Evolutionary conservation across 257 asterid genomes (phyloP), one percentile per base, ranked within the genome.

Genomic region (Scutellaria barbata): DNA sequence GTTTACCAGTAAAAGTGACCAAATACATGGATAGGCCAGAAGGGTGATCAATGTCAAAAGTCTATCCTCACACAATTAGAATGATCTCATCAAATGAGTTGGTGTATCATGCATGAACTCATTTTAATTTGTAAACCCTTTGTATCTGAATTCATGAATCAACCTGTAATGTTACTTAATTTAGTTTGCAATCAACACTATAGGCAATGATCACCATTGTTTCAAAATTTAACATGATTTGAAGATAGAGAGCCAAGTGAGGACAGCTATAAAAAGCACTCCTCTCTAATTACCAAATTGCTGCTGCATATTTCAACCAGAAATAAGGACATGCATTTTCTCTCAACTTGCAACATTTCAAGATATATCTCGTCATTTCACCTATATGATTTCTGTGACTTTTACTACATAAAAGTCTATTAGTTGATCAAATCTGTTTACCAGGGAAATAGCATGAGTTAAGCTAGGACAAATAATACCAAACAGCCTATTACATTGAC

Each of bases 381-480:
- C 77, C 13, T 33, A 14, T 40, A 42, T 60, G 63, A 43, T 59
- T 74, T n/a, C 55, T 50, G 18, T 48, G 40, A 10, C 42, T 37
- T 14, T 20, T 12, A 35, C 42, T 12, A 40, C 51, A 12, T 7
- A 4, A 56, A 16, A 25, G n/a, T 12, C 4, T 37, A 13, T 30
- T 37, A 61, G 25, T 56, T 8, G 30, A 69, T 39, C 41, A 59
- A 55, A 51, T 51, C 59, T 57, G 43, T 55, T 57, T 14, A 39
- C 62, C 58, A 33, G 46, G 13, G 72, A 59, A 69, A 62, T 10
- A 73, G 17, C 50, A 54, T 10, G 40, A 53, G 22, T 55, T 75
- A 61, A 64, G 40, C 59, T n/a, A 66, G 40, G 56, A 37, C 51
- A 14, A 25, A 60, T n/a, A 30, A 12, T 18, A n/a, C 42, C 18